phyloP scores from a whole-genome alignment of 371 early-diverging fungal species.

The Mucor plumbeus region DNA sequence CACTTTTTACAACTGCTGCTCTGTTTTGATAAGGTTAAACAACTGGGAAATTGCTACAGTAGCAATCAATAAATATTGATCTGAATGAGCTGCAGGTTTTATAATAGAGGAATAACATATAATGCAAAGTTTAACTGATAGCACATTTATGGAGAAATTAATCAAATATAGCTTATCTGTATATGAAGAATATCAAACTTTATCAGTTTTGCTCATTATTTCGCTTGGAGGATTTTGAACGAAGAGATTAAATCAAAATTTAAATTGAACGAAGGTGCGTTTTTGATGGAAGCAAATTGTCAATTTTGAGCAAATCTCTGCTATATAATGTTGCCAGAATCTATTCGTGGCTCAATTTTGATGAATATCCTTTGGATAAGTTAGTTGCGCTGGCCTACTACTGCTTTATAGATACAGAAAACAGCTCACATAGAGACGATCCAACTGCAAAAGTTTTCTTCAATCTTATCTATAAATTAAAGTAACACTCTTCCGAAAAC shows the following conservation, averaged over 20 bases:
- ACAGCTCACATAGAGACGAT: conserved; percentile 14
- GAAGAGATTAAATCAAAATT: conserved; percentile 13
- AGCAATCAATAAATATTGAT: too few relatives aligned
- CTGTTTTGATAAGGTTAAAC: too few relatives aligned
- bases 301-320: conserved; percentile 14
- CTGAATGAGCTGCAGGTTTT: too few relatives aligned
- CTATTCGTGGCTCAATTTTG: conserved; percentile 7
- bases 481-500: conserved; percentile 3
- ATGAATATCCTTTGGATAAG: conserved; percentile 4
- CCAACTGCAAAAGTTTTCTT: conserved; percentile 9
- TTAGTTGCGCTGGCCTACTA: conserved; percentile 1
- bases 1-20: too few relatives aligned
- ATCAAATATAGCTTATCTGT: conserved; percentile 15
- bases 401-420: conserved; percentile 8
- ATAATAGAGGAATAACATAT: too few relatives aligned
- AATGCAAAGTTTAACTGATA: conserved; percentile 20
- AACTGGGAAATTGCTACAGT: too few relatives aligned
- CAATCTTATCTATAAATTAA: conserved; percentile 8
- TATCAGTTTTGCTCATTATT: conserved; percentile 8
- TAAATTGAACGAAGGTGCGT: conserved; percentile 6
- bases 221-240: conserved; percentile 10
- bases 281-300: conserved; percentile 16
- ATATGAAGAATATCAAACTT: conserved; percentile 16
- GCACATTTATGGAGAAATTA: conserved; percentile 17
- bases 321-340: conserved; percentile 9